Percentiles rank a stretch among this genome's conserved stretches.
Evolutionary conservation across 768 basidiomycete genomes (phyloP).

Genomic region (Russula emetica): DNA sequence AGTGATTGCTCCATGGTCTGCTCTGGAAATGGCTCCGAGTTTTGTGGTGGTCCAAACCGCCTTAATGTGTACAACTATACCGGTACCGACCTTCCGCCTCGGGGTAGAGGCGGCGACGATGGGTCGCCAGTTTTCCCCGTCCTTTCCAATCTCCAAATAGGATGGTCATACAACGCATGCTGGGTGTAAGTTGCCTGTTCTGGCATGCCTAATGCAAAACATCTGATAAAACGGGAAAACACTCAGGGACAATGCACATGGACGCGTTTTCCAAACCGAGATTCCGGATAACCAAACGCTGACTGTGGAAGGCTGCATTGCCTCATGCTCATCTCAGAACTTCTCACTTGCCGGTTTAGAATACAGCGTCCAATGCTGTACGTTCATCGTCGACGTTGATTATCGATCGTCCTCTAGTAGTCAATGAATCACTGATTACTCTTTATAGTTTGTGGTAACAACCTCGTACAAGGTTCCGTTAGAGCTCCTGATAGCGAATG

Average conservation of each 20-base stretch:
- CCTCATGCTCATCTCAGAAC: slow-evolving; percentile 49
- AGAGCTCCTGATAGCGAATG: slow-evolving; percentile 49
- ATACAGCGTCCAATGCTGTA: slow-evolving; percentile 51
- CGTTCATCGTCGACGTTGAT: slow-evolving; percentile 29
- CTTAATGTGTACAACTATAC: slow-evolving; percentile 70
- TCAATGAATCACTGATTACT: slow-evolving; percentile 7
- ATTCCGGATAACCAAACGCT: slow-evolving; percentile 37
- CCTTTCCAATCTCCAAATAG: slow-evolving; percentile 7
- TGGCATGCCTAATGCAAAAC: neutral
- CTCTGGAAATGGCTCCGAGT: slow-evolving; percentile 55
- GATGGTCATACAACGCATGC: slow-evolving; percentile 34
- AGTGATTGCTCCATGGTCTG: slow-evolving; percentile 66
- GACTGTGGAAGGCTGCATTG: slow-evolving; percentile 64
- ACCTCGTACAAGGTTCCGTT: slow-evolving; percentile 57
- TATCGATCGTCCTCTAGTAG: neutral
- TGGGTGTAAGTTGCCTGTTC: slow-evolving; percentile 44
- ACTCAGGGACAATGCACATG: slow-evolving; percentile 52
- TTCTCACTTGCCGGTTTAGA: slow-evolving; percentile 70
- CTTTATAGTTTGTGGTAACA: slow-evolving; percentile 62
- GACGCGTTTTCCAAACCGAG: slow-evolving; percentile 53
- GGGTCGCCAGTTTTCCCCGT: slow-evolving; percentile 23
- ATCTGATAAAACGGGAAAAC: slow-evolving; percentile 1
- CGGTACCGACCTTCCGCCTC: slow-evolving; percentile 46
- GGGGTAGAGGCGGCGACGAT: neutral
- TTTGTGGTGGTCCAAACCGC: slow-evolving; percentile 68